phyloP scores from a whole-genome alignment of 345 rosid genomes.

The Corchorus olitorius region DNA sequence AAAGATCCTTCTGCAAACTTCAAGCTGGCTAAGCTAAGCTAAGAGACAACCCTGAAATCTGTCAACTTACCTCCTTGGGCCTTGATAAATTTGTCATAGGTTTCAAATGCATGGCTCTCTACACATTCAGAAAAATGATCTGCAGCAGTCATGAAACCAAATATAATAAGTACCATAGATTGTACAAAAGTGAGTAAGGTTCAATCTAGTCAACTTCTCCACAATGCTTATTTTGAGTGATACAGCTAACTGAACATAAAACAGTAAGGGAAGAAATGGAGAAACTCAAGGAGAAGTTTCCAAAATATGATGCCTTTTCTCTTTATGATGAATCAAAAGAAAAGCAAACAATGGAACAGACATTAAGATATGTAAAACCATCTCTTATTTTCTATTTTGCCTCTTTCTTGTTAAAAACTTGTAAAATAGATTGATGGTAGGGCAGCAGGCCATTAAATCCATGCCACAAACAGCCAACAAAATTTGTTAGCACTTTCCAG shows the following conservation, averaged over 20 bases:
- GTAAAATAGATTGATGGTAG: neutral
- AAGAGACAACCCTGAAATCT: slow-evolving; percentile 4
- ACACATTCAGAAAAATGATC: slow-evolving; percentile 98
- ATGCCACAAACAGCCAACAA: slow-evolving; percentile 6
- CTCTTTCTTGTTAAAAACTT: neutral
- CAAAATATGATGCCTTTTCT: neutral
- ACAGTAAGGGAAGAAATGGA: neutral
- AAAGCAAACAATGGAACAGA: neutral
- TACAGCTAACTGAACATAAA: neutral
- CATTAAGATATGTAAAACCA: neutral
- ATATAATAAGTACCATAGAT: slow-evolving; percentile 1
- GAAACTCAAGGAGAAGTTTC: neutral
- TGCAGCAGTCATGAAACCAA: slow-evolving; percentile 35
- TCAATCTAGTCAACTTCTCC: neutral
- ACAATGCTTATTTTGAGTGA: neutral
- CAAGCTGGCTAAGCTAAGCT: slow-evolving; percentile 17
- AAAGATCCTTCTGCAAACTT: neutral
- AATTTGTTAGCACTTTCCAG: neutral
- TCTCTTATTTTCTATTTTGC: slow-evolving; percentile 7
- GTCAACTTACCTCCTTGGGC: slow-evolving; percentile 66
- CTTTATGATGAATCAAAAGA: slow-evolving; percentile 9
- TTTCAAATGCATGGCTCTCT: slow-evolving; percentile 87
- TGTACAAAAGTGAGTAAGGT: neutral
- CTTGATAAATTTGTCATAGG: slow-evolving; percentile 95
- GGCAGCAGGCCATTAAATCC: neutral